These are phyloP conservation scores for Geopyxis carbonaria DNA, from an alignment of 495 filamentous ascomycete genomes.

Conservation along the genomic window DNA sequence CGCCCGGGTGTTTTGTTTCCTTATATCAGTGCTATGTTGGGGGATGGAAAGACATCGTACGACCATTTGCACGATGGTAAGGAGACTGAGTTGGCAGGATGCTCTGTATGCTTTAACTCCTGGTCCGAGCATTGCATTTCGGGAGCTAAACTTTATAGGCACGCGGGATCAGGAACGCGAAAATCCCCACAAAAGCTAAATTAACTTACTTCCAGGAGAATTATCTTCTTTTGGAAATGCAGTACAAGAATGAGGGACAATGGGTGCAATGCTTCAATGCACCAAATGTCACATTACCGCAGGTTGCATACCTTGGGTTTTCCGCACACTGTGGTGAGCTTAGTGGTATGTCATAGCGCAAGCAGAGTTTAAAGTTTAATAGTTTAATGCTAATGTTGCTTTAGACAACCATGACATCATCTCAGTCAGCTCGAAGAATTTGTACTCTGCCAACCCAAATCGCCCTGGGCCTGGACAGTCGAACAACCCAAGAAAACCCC, in stretches of 20 bases:
- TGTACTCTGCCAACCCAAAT: constrained; percentile 48
- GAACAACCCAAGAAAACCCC: constrained; percentile 29
- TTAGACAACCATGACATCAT: constrained; percentile 99
- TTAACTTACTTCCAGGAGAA: constrained; percentile 97
- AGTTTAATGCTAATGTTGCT: no score
- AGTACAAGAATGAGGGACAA: constrained; percentile 74
- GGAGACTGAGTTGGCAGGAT: constrained; percentile 78
- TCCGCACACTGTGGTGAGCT: constrained; percentile 91
- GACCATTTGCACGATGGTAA: constrained; percentile 94
- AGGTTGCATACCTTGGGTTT: constrained; percentile 88
- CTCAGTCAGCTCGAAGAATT: constrained; percentile 67
- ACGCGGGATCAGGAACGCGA: constrained; percentile 65
- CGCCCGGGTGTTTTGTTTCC: constrained; percentile 88
- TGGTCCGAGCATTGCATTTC: neutral
- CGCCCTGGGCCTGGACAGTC: constrained; percentile 27
- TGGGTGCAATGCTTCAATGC: constrained; percentile 84
- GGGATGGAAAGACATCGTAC: constrained; percentile 73
- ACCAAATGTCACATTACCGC: constrained; percentile 51
- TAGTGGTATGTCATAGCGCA: constrained; percentile 34
- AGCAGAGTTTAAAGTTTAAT: no score
- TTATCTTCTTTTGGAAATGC: constrained; percentile 72
- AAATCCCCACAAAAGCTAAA: constrained; percentile 63
- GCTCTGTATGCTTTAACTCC: constrained; percentile 45
- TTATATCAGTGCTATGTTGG: constrained; percentile 95
- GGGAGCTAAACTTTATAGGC: constrained; percentile 33